Percentiles rank a stretch among this genome's conserved stretches.
Evolutionary conservation across 1,139 yeast genomes (phyloP).

Genomic region (Suhomyces terraborum): DNA sequence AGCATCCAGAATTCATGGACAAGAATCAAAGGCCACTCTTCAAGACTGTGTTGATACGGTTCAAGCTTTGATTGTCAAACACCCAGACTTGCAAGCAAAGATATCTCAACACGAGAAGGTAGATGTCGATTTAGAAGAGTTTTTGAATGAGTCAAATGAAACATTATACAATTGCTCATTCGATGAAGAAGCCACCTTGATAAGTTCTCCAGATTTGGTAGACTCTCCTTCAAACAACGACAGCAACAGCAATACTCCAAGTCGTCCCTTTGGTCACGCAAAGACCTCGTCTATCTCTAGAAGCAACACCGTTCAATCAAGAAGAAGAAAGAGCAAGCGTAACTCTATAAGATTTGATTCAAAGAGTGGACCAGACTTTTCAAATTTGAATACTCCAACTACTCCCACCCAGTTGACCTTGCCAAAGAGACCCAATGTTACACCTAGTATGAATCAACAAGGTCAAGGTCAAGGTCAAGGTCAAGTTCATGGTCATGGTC

Average conservation of each 20-base stretch:
- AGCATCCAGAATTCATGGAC: slow-evolving; percentile 52
- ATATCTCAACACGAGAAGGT: slow-evolving; percentile 31
- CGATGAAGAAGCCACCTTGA: slow-evolving; percentile 40
- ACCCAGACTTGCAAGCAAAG: slow-evolving; percentile 41
- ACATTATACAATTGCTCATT: slow-evolving; percentile 36
- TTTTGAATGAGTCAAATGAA: slow-evolving; percentile 39
- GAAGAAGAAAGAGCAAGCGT: slow-evolving; percentile 36
- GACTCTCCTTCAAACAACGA: slow-evolving; percentile 15
- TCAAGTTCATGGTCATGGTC: slow-evolving; percentile 9
- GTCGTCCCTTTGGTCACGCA: slow-evolving; percentile 13
- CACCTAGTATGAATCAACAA: slow-evolving; percentile 9
- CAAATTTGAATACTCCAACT: slow-evolving; percentile 23
- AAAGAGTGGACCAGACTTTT: slow-evolving; percentile 26
- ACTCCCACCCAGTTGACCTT: slow-evolving; percentile 25
- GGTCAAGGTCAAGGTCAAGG: slow-evolving; percentile 7
- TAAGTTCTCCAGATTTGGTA: slow-evolving; percentile 29
- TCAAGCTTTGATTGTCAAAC: slow-evolving; percentile 31
- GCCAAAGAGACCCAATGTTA: slow-evolving; percentile 25
- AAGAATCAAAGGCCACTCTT: slow-evolving; percentile 41
- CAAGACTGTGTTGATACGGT: slow-evolving; percentile 37
- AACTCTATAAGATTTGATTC: slow-evolving; percentile 33
- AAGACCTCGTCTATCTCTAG: slow-evolving; percentile 23
- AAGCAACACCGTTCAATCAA: slow-evolving; percentile 30
- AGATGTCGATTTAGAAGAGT: slow-evolving; percentile 37
- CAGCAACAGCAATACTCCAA: slow-evolving; percentile 14